phyloP scores from a whole-genome alignment of 2,329 filamentous ascomycete species.

The Alternaria incomplexa region DNA sequence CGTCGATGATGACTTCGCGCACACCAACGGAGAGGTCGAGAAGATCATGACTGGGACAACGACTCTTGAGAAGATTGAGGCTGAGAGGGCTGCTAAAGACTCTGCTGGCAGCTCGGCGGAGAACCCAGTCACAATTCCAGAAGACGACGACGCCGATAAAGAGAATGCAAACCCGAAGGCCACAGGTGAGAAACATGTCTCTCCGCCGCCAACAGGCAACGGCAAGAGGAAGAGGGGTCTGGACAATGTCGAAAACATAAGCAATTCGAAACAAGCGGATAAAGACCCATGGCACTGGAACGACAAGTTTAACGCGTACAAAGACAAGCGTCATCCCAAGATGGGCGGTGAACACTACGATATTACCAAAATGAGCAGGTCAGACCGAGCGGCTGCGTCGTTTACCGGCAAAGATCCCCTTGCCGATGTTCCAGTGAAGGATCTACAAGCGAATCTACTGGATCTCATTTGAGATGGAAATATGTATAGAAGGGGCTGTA shows the following conservation, averaged over 20 bases:
- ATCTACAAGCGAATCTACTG: conserved; percentile 12
- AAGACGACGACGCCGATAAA: conserved; percentile 11
- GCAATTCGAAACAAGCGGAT: not conserved
- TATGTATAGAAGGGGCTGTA: not conserved
- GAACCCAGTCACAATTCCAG: not conserved
- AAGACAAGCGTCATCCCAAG: not conserved
- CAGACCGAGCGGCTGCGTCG: conserved; percentile 12
- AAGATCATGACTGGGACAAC: not conserved
- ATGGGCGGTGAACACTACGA: conserved; percentile 23
- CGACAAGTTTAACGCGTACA: conserved; percentile 13
- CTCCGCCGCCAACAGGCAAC: not conserved
- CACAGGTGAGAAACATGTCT: not conserved
- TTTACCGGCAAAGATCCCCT: conserved; percentile 22
- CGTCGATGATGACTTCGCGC: not conserved
- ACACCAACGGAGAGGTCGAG: not conserved
- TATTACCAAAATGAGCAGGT: conserved; percentile 26
- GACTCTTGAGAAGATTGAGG: not conserved
- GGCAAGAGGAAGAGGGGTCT: conserved; percentile 4
- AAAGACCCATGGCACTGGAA: conserved; percentile 25
- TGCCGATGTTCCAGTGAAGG: conserved; percentile 6
- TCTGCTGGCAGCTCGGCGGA: not conserved
- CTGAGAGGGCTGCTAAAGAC: not conserved
- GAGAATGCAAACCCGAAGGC: not conserved
- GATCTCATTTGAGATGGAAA: not conserved
- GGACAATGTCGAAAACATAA: not conserved